Evolutionary conservation across 139 green algal species (phyloP).

Genomic region (Chlamydomonas incerta): DNA sequence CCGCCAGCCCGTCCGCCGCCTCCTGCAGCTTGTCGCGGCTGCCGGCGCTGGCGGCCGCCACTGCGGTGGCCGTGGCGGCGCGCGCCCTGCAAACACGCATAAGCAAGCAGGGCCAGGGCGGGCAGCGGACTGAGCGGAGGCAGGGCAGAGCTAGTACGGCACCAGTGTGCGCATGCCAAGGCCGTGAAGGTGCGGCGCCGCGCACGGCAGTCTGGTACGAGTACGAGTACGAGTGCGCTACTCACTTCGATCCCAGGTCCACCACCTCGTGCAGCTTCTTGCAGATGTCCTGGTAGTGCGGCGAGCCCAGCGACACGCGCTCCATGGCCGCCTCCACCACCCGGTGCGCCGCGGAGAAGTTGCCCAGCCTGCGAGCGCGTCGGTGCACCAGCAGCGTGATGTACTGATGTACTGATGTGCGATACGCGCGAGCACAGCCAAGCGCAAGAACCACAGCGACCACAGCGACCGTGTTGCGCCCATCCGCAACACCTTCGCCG

Average conservation of each 20-base stretch:
- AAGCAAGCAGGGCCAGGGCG: too few species aligned
- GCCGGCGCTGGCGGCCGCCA: neutral
- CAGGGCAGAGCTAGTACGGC: neutral
- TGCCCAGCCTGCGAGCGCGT: conserved; percentile 41
- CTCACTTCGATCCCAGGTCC: conserved; percentile 19
- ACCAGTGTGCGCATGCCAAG: too few species aligned
- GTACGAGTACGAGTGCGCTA: neutral
- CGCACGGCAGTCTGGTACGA: too few species aligned
- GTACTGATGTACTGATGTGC: too few species aligned
- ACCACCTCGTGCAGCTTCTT: conserved; percentile 59
- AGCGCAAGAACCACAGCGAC: too few species aligned
- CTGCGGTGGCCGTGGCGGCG: conserved; percentile 1
- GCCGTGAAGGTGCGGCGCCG: too few species aligned
- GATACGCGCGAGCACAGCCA: too few species aligned
- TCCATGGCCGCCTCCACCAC: conserved; percentile 41
- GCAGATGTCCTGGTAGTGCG: conserved; percentile 55
- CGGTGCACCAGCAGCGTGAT: too few species aligned
- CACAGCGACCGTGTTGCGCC: too few species aligned
- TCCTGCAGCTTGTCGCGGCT: conserved; percentile 23
- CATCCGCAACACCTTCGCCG: too few species aligned
- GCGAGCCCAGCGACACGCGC: conserved; percentile 33
- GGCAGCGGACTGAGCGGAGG: neutral
- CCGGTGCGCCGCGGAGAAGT: conserved; percentile 46
- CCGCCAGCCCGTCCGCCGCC: conserved; percentile 10
- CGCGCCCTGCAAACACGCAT: conserved; percentile 28